phyloP scores from a whole-genome alignment of 1,284 basidiomycete genomes.

The Coniferiporia weirii region DNA sequence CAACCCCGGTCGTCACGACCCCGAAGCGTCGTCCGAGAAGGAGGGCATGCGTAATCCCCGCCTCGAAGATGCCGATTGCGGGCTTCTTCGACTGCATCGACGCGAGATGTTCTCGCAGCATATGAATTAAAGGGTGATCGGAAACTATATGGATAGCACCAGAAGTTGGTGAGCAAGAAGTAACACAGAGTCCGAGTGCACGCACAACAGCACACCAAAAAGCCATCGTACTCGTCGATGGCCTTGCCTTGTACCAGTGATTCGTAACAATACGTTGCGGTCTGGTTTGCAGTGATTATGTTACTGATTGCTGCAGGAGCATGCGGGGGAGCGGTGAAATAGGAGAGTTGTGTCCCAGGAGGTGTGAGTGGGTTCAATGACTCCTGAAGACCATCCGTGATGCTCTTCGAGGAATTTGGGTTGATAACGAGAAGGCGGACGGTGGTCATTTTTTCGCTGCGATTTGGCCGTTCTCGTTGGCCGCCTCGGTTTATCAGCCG shows the following conservation, averaged over 20 bases:
- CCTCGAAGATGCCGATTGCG: slow-evolving; percentile 45
- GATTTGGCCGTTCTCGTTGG: too few species aligned
- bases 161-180: neutral
- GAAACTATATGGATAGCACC: slow-evolving; percentile 24
- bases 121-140: slow-evolving; percentile 40
- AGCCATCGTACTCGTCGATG: slow-evolving; percentile 28
- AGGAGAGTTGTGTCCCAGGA: slow-evolving; percentile 19
- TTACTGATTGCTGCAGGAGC: slow-evolving; percentile 39
- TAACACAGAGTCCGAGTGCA: neutral
- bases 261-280: slow-evolving; percentile 33
- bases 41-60: slow-evolving; percentile 34
- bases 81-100: slow-evolving; percentile 23
- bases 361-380: slow-evolving; percentile 15
- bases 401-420: slow-evolving; percentile 42
- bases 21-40: slow-evolving; percentile 33
- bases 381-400: slow-evolving; percentile 32
- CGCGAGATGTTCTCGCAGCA: slow-evolving; percentile 33
- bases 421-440: slow-evolving; percentile 40
- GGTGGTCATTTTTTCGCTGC: neutral
- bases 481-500: too few species aligned
- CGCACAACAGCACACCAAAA: slow-evolving; percentile 43
- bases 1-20: slow-evolving; percentile 44
- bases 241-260: slow-evolving; percentile 21
- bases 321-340: slow-evolving; percentile 36
- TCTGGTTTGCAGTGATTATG: slow-evolving; percentile 32